phyloP scores from a whole-genome alignment of 2,329 filamentous ascomycete species.

The Calonectria pteridis region DNA sequence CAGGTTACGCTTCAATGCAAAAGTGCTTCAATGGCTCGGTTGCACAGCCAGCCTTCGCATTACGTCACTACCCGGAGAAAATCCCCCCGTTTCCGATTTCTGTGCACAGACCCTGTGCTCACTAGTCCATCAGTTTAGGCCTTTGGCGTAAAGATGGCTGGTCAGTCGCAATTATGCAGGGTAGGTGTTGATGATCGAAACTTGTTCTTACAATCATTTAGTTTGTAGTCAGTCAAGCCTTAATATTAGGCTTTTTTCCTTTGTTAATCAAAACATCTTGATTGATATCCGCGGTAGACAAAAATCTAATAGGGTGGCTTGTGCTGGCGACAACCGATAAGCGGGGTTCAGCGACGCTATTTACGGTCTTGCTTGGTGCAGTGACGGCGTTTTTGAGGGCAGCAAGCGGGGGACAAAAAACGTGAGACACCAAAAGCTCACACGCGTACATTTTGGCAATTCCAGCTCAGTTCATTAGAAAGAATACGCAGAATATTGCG shows the following conservation, averaged over 20 bases:
- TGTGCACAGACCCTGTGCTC: constrained; percentile 11
- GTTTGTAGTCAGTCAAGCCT: neutral
- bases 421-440: too few species aligned
- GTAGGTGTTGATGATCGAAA: neutral
- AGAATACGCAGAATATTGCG: too few species aligned
- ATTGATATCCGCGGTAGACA: neutral
- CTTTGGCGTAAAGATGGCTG: neutral
- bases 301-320: neutral
- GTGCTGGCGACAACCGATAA: neutral
- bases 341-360: neutral
- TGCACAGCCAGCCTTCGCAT: constrained; percentile 28
- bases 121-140: neutral
- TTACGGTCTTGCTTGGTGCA: neutral
- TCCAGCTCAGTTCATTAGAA: too few species aligned
- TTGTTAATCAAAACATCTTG: neutral
- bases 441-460: too few species aligned
- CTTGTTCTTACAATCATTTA: neutral
- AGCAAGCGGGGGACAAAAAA: too few species aligned
- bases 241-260: too few species aligned
- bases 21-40: neutral
- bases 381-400: neutral
- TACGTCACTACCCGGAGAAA: constrained; percentile 28
- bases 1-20: constrained; percentile 5
- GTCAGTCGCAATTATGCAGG: neutral
- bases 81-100: constrained; percentile 15